Evolutionary conservation across 176 grass and related monocot species (phyloP).

Genomic region (Triticum timopheevii): DNA sequence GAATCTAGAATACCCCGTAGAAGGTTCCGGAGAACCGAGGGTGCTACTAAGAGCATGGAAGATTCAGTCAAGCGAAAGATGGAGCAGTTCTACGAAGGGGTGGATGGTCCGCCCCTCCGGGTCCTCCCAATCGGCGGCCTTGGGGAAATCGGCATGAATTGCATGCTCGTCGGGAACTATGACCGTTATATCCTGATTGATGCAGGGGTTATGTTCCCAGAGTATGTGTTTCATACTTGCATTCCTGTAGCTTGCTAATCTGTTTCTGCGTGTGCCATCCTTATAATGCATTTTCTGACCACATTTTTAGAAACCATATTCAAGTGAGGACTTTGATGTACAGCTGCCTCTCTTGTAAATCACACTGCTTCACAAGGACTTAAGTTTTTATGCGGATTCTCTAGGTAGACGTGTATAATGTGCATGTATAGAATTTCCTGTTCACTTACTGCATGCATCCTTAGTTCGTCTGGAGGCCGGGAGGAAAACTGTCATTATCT

Average conservation of each 20-base stretch:
- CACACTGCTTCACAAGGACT: not conserved
- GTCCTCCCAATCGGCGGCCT: constrained; percentile 94
- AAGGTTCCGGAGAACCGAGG: constrained; percentile 65
- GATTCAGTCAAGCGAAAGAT: constrained; percentile 94
- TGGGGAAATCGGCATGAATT: constrained; percentile 99
- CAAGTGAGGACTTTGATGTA: not conserved
- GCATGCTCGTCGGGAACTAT: constrained; percentile 97
- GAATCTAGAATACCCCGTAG: constrained; percentile 59
- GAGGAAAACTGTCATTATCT: not conserved
- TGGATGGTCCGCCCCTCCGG: constrained; percentile 84
- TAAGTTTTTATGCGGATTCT: constrained; percentile 15
- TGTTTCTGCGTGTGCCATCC: not conserved
- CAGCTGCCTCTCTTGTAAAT: not conserved
- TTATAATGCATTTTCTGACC: constrained; percentile 1
- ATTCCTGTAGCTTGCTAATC: not conserved
- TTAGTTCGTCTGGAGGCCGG: not conserved
- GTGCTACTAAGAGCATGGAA: constrained; percentile 81
- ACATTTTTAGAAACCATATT: not conserved
- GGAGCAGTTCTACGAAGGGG: constrained; percentile 97
- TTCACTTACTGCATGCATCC: not conserved
- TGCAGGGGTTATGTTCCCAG: constrained; percentile 97
- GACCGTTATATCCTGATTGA: constrained; percentile 98
- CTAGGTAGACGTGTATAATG: not conserved
- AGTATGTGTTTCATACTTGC: constrained; percentile 49
- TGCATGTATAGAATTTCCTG: not conserved